Conservation (phyloP, 768 basidiomycete genomes). For the Leccinum longicurvipes region DNA sequence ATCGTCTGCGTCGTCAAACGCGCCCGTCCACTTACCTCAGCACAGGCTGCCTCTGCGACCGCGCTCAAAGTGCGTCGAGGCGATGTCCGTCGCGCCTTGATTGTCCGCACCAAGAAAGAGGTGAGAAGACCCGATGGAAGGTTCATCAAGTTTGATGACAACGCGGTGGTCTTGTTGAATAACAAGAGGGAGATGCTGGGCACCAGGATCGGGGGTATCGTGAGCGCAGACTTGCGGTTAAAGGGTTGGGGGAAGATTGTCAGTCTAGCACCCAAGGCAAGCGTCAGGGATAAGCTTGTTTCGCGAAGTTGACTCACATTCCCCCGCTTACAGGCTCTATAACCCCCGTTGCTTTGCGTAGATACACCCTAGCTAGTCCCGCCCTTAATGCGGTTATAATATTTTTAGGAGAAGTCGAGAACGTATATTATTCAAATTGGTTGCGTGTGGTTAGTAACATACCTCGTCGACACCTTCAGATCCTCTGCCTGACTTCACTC, state of each 20-base stretch:
- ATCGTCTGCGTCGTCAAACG: constrained; percentile 94
- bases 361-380: constrained; percentile 11
- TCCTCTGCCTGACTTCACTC: not conserved
- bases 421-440: not conserved
- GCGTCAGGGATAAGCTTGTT: not conserved
- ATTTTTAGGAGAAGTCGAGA: not conserved
- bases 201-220: constrained; percentile 90
- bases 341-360: constrained; percentile 1
- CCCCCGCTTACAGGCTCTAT: constrained; percentile 13
- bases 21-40: constrained; percentile 76
- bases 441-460: not conserved
- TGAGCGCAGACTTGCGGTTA: constrained; percentile 85
- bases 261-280: constrained; percentile 85
- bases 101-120: constrained; percentile 88
- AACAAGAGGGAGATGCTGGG: constrained; percentile 96
- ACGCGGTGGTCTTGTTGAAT: constrained; percentile 90
- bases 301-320: not conserved
- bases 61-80: constrained; percentile 90
- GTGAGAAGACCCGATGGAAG: constrained; percentile 87
- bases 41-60: constrained; percentile 63
- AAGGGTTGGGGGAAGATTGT: constrained; percentile 96
- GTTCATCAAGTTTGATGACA: constrained; percentile 90
- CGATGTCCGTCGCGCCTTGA: constrained; percentile 93
- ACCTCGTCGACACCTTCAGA: not conserved
- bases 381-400: not conserved